A percentile compares a stretch with the other conserved stretches of the same genome.
Conservation (phyloP, 2,329 filamentous ascomycete species). For the Penicillium decumbens region DNA sequence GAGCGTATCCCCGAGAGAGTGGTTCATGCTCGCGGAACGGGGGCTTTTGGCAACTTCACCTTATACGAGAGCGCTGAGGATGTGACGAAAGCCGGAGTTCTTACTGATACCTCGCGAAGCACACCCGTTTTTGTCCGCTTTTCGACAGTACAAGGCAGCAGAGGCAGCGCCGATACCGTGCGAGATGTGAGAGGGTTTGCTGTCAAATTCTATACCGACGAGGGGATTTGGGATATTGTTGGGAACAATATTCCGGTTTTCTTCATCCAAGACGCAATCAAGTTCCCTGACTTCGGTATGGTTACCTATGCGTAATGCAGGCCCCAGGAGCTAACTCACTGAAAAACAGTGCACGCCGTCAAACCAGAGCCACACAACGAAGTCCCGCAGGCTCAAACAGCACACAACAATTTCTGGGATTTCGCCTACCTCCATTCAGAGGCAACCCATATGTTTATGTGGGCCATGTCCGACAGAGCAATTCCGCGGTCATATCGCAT, state of each 20-base stretch:
- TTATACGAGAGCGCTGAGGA: constrained; percentile 59
- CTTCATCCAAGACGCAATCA: neutral
- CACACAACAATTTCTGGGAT: constrained; percentile 51
- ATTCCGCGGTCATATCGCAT: constrained; percentile 34
- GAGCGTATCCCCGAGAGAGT: too few species aligned
- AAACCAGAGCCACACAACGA: constrained; percentile 40
- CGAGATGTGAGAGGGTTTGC: constrained; percentile 72
- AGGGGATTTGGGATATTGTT: constrained; percentile 62
- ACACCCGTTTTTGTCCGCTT: constrained; percentile 67
- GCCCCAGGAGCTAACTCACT: neutral
- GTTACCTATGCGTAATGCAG: constrained; percentile 32
- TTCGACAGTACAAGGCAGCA: constrained; percentile 69
- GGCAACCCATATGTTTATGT: constrained; percentile 30
- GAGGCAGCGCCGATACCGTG: constrained; percentile 50
- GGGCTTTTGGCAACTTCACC: constrained; percentile 63
- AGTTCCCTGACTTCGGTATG: constrained; percentile 5
- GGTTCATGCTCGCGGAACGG: constrained; percentile 57
- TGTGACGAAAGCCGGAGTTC: constrained; percentile 58
- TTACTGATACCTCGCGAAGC: constrained; percentile 63
- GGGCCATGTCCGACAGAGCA: constrained; percentile 31
- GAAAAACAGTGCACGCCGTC: constrained; percentile 31
- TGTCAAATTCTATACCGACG: constrained; percentile 70
- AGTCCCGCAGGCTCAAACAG: constrained; percentile 47
- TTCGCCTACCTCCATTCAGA: constrained; percentile 33
- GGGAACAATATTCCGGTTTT: too few species aligned